phyloP scores from a whole-genome alignment of 2,329 filamentous ascomycete species.

The Penicillium freii region DNA sequence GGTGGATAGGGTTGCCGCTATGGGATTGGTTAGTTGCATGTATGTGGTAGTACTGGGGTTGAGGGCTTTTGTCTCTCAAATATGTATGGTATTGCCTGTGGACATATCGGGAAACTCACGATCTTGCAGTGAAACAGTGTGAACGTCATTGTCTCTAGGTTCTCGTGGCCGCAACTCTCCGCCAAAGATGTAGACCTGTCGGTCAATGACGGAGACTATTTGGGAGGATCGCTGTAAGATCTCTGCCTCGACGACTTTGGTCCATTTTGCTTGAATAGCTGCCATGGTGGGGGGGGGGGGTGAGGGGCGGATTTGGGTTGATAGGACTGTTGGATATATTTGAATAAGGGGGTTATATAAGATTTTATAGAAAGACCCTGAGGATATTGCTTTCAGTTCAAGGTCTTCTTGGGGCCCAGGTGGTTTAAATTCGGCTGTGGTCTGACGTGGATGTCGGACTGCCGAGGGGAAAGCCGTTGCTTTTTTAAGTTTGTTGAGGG shows the following conservation, averaged over 20 bases:
- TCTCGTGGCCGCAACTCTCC: slow-evolving; percentile 67
- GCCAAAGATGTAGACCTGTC: slow-evolving; percentile 69
- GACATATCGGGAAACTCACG: slow-evolving; percentile 8
- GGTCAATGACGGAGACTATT: slow-evolving; percentile 59
- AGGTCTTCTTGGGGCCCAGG: too few relatives aligned
- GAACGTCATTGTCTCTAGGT: slow-evolving; percentile 69
- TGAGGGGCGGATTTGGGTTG: not conserved
- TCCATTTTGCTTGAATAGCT: not conserved
- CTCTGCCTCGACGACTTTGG: slow-evolving; percentile 23
- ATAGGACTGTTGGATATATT: not conserved
- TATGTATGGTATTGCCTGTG: not conserved
- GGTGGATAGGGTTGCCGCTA: not conserved
- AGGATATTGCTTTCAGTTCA: too few relatives aligned
- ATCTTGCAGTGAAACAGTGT: slow-evolving; percentile 57
- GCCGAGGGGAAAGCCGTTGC: not conserved
- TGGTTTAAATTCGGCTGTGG: too few relatives aligned
- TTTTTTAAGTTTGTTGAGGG: not conserved
- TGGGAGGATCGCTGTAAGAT: slow-evolving; percentile 65
- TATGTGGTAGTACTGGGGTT: too few relatives aligned
- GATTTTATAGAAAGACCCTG: not conserved
- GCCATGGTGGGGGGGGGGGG: not conserved
- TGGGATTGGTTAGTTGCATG: not conserved
- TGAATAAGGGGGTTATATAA: not conserved
- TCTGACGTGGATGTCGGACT: not conserved
- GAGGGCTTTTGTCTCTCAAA: not conserved